phyloP scores from a whole-genome alignment of 495 filamentous ascomycete genomes.

The Trypethelium eluteriae region DNA sequence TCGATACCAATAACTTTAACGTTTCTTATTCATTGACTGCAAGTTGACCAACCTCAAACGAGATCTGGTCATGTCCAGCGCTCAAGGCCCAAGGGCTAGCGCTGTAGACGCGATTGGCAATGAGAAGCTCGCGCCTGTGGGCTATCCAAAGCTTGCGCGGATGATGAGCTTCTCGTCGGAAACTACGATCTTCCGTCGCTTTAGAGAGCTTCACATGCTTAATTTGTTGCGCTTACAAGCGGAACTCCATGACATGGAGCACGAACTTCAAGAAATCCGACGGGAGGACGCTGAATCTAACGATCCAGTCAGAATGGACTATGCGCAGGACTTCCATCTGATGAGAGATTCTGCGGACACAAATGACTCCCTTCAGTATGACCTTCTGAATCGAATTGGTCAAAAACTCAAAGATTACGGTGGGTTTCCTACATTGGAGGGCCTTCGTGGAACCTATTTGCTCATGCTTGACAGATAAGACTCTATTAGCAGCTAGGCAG shows the following conservation, averaged over 20 bases:
- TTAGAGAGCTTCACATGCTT: conserved; percentile 5
- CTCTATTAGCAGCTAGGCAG: no score
- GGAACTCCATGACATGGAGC: conserved; percentile 10
- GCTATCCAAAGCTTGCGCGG: conserved; percentile 6
- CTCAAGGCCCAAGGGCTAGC: no score
- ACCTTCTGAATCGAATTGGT: neutral
- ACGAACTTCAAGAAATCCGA: neutral
- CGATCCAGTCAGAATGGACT: neutral
- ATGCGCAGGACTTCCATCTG: neutral
- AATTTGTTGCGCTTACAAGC: conserved; percentile 16
- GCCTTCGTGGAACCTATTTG: no score
- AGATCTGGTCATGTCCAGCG: no score
- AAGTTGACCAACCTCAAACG: no score
- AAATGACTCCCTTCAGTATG: neutral
- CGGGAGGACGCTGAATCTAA: neutral
- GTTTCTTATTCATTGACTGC: no score
- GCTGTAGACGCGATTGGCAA: no score
- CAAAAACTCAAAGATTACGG: neutral
- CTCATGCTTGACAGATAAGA: no score
- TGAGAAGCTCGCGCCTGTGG: neutral
- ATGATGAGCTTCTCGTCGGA: conserved; percentile 13
- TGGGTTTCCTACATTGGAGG: neutral
- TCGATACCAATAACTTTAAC: no score
- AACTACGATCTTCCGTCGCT: conserved; percentile 15
- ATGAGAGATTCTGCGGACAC: neutral